Conservation (phyloP, 1,139 yeast species). For the Suhomyces maxii region DNA sequence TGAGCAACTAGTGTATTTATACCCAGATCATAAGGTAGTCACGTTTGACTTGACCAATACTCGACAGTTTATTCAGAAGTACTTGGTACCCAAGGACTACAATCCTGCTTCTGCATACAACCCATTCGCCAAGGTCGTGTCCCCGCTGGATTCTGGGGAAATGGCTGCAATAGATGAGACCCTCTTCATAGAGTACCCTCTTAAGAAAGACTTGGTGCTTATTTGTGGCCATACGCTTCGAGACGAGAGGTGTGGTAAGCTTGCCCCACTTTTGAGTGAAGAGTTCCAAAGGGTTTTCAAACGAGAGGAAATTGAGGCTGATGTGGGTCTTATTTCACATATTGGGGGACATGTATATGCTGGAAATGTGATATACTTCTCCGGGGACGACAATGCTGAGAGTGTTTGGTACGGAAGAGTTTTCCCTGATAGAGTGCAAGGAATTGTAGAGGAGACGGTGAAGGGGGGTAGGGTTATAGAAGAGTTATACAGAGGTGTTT, state of each 20-base stretch:
- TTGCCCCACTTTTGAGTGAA: conserved; percentile 55
- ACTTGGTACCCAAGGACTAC: conserved; percentile 33
- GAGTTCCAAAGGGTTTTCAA: conserved; percentile 52
- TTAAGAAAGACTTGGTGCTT: conserved; percentile 36
- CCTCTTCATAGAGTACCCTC: conserved; percentile 20
- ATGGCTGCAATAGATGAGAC: neutral
- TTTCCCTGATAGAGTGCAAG: conserved; percentile 63
- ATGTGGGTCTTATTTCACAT: conserved; percentile 64
- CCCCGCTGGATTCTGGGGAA: neutral
- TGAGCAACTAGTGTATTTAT: conserved; percentile 41
- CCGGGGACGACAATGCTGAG: conserved; percentile 37
- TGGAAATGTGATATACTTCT: conserved; percentile 65
- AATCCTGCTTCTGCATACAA: conserved; percentile 24
- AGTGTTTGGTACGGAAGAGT: conserved; percentile 73
- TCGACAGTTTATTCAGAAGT: conserved; percentile 43
- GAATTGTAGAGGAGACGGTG: conserved; percentile 58
- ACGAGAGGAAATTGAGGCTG: conserved; percentile 25
- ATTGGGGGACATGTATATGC: conserved; percentile 81
- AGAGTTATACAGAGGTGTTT: conserved; percentile 54
- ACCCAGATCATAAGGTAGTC: conserved; percentile 54
- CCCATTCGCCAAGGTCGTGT: conserved; percentile 27
- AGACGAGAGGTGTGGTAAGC: conserved; percentile 64
- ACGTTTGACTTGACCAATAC: conserved; percentile 33
- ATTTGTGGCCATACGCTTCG: conserved; percentile 68
- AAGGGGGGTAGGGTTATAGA: conserved; percentile 47